Percentiles rank a stretch among this genome's conserved stretches.
Conservation (phyloP, 2,329 filamentous ascomycete genomes). For the Epichloe hybrida region DNA sequence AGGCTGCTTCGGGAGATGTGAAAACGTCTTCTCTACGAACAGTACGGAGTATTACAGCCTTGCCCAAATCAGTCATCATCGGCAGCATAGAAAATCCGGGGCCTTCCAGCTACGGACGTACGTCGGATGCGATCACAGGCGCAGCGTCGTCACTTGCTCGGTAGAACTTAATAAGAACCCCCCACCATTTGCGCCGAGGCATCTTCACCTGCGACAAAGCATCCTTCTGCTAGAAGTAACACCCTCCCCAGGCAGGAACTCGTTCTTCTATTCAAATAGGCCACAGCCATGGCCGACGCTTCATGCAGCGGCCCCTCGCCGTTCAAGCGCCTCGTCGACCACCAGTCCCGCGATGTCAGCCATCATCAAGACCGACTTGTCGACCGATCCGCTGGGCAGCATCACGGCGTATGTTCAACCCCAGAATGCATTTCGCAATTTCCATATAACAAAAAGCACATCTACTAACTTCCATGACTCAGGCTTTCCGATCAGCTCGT, state of each 20-base stretch:
- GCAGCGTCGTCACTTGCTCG: too few species aligned
- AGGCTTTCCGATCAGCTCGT: slow-evolving; percentile 23
- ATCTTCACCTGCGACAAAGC: too few species aligned
- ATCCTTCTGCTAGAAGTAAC: background rate
- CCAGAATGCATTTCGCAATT: background rate
- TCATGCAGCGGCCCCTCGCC: slow-evolving; percentile 29
- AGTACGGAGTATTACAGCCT: too few species aligned
- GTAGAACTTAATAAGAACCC: too few species aligned
- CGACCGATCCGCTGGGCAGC: slow-evolving; percentile 15
- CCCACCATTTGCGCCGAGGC: too few species aligned
- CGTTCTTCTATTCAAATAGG: background rate
- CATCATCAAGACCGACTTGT: slow-evolving; percentile 27
- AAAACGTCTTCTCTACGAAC: too few species aligned
- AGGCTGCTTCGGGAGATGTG: too few species aligned
- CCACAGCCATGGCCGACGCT: slow-evolving; percentile 23
- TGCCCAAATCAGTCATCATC: too few species aligned
- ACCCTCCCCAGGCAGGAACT: background rate
- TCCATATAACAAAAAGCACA: background rate
- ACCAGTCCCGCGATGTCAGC: slow-evolving; percentile 27
- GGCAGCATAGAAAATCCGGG: too few species aligned
- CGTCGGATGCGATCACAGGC: too few species aligned
- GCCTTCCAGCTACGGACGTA: too few species aligned
- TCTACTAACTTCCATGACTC: slow-evolving; percentile 2
- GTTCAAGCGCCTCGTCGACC: slow-evolving; percentile 29
- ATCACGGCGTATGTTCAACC: slow-evolving; percentile 17